Evolutionary conservation across 257 asterid genomes (phyloP), one percentile per base, ranked within the genome.

Genomic region (Plantago major): DNA sequence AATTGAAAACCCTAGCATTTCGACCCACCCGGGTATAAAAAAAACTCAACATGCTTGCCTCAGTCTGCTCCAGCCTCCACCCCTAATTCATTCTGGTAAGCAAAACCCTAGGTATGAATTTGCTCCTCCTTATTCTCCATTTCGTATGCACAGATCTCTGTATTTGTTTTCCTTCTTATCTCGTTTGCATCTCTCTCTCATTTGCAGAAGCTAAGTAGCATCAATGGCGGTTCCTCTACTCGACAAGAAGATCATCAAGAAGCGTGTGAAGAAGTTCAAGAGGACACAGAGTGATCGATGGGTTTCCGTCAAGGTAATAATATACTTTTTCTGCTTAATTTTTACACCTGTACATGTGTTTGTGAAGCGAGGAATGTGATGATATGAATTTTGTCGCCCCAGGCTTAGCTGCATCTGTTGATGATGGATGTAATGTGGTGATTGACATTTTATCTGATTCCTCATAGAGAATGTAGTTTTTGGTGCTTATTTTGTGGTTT

Each of bases 221-320:
- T 15, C 54, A 33, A 76, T 80, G 89, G 89, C 79, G 65, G 82
- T 82, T 37, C 84, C 86, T 28, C 70, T 82, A 49, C 75, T 82
- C 30, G 72, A 64, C 37, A 79, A 79, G 70, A 66, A 67, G 10
- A 73, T 77, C 62, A 65, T 74, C 62, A 82, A 74, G 59, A 74
- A 74, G 22, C 68, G 84, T 49, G 79, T 77, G 40, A 82, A 82
- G 77, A 71, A 82, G 16, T 77, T 82, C 74, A 77, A 79, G 81
- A 79, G 85, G 5, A 19, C 77, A 1, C 81, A 72, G 66, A 79
- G 83, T 53, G 85, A 82, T 26, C 75, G 84, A 45, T 77, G 68
- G 14, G 71, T 68, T 40, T 77, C 82, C 13, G 82, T 82, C 16
- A 77, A 82, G 81, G 89, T 82, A 67, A 26, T 10, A 9, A 53